Evolutionary conservation across 768 basidiomycete genomes (phyloP), one percentile per base, ranked within the genome.

Genomic region (Lanmaoa rubissima): DNA sequence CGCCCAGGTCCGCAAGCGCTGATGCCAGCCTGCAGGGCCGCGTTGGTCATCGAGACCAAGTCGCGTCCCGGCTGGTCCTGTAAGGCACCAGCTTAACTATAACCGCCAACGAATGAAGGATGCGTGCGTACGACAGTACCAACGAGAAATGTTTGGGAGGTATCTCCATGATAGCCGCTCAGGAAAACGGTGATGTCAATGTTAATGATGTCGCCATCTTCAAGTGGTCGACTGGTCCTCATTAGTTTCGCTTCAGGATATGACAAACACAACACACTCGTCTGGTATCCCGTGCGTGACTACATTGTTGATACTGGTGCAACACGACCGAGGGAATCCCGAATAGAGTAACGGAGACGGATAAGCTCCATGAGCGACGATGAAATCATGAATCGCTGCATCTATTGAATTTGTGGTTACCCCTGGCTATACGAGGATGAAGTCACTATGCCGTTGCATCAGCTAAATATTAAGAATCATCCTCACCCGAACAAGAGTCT

Each of bases 241-340:
- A n/a, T 57, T 48, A 54, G 60, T 24, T 36, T 41, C 39, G 12
- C 13, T 17, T n/a, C 24, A 32, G 10, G 28, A 8, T 1, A 39
- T 7, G 26, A 60, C 0, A 40, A 43, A 48, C 26, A 45, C n/a
- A 43, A 70, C 82, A 61, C 60, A 94, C 92, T 90, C 82, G 74
- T 96, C 92, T 31, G 94, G 94, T 54, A 97, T 94, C 1, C 94
- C 94, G 67, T 97, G 93, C 11, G 80, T 82, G 46, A 94, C 79
- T 35, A 96, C 75, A 61, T 96, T 96, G 66, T 97, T 97, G 53
- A 95, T 78, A 59, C 93, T 94, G 26, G 76, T 82, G 56, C 84
- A 80, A 57, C 76, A 78, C 41, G 78, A 76, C 63, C 77, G 78
- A 4, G 79, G 78, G 58, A 79, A 79, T 2, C 57, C 87, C 10